Conservation (phyloP, 2,329 filamentous ascomycete genomes). For the Cryphonectria parasitica region DNA sequence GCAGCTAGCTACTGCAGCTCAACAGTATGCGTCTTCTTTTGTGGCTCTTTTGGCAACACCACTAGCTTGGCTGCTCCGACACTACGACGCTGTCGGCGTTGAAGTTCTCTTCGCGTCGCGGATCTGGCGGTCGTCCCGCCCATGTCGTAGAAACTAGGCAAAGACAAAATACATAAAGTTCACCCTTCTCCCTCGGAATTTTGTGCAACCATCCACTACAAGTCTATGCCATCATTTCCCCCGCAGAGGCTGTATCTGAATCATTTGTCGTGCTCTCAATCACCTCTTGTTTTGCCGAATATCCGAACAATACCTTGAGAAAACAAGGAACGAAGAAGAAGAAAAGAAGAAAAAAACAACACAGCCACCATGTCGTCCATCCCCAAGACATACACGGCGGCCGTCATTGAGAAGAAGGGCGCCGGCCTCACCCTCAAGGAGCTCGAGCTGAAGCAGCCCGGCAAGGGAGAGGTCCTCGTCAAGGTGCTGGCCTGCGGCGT, state of each 20-base stretch:
- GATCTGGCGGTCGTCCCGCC: too few species aligned
- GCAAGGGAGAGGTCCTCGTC: constrained; percentile 64
- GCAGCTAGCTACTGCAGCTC: too few species aligned
- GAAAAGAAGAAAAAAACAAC: background rate
- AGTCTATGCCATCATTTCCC: too few species aligned
- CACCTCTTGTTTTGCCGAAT: background rate
- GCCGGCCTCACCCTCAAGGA: constrained; percentile 62
- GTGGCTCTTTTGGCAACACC: too few species aligned
- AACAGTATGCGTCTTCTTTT: too few species aligned
- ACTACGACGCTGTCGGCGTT: background rate
- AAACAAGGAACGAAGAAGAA: background rate
- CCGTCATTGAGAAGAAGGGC: constrained; percentile 58
- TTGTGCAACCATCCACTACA: background rate
- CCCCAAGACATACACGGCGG: constrained; percentile 70
- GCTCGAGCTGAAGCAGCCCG: constrained; percentile 59
- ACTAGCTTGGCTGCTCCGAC: too few species aligned
- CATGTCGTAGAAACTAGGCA: background rate
- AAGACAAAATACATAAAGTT: background rate
- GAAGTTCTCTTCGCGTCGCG: too few species aligned
- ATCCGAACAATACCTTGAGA: background rate
- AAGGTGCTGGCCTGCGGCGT: constrained; percentile 75
- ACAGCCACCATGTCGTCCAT: constrained; percentile 38
- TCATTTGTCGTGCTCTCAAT: background rate
- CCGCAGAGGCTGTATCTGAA: background rate
- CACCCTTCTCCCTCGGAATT: background rate